Conservation (phyloP, 169 alveolate species). For the Eimeria maxima region DNA sequence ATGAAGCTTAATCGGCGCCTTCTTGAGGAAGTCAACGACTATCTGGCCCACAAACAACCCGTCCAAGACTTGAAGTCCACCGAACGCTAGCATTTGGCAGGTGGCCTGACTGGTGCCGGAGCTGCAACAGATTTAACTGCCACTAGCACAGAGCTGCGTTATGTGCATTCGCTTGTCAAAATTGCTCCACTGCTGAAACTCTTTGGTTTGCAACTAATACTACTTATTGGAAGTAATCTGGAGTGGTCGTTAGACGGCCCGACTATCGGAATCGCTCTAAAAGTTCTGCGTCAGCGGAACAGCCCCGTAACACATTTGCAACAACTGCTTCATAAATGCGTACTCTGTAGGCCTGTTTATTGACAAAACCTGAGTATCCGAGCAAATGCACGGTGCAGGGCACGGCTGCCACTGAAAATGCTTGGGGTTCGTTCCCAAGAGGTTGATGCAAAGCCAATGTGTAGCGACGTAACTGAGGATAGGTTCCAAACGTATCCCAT, state of each 20-base stretch:
- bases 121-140: not conserved
- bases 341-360: not conserved
- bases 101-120: not conserved
- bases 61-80: not conserved
- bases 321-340: not conserved
- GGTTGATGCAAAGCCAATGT: not conserved
- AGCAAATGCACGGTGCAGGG: not conserved
- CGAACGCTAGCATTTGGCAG: not conserved
- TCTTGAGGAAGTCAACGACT: slow-evolving; percentile 74
- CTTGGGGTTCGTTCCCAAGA: not conserved
- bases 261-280: not conserved
- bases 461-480: not conserved
- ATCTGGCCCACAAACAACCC: not conserved
- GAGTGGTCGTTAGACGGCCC: not conserved
- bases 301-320: not conserved
- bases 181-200: not conserved
- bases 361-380: not conserved
- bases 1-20: slow-evolving; percentile 75
- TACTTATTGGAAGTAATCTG: not conserved
- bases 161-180: not conserved
- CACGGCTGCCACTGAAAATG: not conserved
- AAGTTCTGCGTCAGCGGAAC: not conserved
- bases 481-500: not conserved
- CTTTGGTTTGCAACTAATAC: not conserved
- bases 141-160: not conserved